Conservation (phyloP, 768 basidiomycete species). For the Suillus americanus region DNA sequence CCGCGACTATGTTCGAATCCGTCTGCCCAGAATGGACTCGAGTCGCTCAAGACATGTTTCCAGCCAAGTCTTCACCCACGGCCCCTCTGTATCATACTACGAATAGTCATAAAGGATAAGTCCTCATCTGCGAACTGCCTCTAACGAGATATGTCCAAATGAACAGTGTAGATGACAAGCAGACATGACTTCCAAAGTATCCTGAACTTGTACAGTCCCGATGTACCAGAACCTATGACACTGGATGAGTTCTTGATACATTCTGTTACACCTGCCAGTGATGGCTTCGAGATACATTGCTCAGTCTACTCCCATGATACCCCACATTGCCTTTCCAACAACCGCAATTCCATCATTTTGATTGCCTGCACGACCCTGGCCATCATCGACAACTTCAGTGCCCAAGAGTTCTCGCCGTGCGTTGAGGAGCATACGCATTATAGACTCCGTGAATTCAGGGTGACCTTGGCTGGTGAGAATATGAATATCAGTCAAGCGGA, state of each 20-base stretch:
- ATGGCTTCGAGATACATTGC: neutral
- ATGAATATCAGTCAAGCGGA: constrained; percentile 50
- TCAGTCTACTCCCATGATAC: constrained; percentile 39
- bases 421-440: constrained; percentile 56
- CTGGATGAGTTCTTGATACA: neutral
- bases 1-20: constrained; percentile 5
- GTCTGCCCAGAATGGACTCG: neutral
- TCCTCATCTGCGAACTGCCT: constrained; percentile 13
- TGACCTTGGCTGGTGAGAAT: constrained; percentile 88
- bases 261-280: neutral
- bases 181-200: neutral
- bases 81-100: neutral
- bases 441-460: constrained; percentile 78
- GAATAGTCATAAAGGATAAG: neutral
- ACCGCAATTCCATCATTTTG: constrained; percentile 44
- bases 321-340: constrained; percentile 44
- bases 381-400: constrained; percentile 13
- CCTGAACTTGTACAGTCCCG: neutral
- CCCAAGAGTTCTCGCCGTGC: constrained; percentile 53
- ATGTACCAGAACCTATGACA: neutral
- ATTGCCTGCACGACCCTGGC: constrained; percentile 23
- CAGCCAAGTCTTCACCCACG: neutral
- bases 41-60: neutral
- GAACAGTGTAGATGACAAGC: neutral
- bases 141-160: neutral